Evolutionary conservation across 768 basidiomycete genomes (phyloP).

Genomic region (Amanita polypyramis): DNA sequence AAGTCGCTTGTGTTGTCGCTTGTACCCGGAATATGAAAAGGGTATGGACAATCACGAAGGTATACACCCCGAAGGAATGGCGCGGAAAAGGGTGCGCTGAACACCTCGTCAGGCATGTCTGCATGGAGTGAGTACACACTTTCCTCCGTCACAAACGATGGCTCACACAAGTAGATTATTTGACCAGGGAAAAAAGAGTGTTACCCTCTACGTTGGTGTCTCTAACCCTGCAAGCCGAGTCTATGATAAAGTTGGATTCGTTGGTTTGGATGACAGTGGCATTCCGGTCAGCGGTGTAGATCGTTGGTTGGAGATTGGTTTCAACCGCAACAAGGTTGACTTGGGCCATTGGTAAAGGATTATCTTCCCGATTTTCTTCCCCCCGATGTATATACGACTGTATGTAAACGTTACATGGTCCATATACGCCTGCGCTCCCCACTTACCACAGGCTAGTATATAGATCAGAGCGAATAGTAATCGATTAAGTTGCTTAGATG

Average conservation of each 20-base stretch:
- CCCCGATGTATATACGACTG: not conserved
- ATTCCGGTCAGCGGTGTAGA: slow-evolving; percentile 29
- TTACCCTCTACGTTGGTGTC: slow-evolving; percentile 61
- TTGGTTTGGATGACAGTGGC: slow-evolving; percentile 29
- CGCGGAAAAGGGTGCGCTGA: slow-evolving; percentile 48
- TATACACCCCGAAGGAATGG: slow-evolving; percentile 48
- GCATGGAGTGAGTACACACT: slow-evolving; percentile 32
- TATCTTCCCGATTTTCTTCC: too few relatives aligned
- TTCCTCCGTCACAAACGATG: not conserved
- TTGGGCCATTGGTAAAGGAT: slow-evolving; percentile 58
- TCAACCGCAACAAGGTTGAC: slow-evolving; percentile 31
- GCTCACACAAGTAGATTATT: slow-evolving; percentile 12
- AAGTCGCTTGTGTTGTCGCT: slow-evolving; percentile 58
- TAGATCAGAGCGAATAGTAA: too few relatives aligned
- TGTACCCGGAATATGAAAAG: slow-evolving; percentile 48
- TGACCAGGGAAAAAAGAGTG: slow-evolving; percentile 25
- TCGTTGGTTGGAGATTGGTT: slow-evolving; percentile 56
- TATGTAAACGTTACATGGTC: too few relatives aligned
- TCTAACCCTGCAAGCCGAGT: slow-evolving; percentile 41
- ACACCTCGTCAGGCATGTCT: slow-evolving; percentile 48
- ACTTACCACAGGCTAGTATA: not conserved
- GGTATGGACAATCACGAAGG: slow-evolving; percentile 62
- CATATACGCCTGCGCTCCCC: not conserved
- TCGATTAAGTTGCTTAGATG: too few relatives aligned
- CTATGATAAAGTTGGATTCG: slow-evolving; percentile 59